A percentile compares a stretch with the other conserved stretches of the same genome.
Conservation (phyloP, 106 monocot species). For the Dendrobium nobile region DNA sequence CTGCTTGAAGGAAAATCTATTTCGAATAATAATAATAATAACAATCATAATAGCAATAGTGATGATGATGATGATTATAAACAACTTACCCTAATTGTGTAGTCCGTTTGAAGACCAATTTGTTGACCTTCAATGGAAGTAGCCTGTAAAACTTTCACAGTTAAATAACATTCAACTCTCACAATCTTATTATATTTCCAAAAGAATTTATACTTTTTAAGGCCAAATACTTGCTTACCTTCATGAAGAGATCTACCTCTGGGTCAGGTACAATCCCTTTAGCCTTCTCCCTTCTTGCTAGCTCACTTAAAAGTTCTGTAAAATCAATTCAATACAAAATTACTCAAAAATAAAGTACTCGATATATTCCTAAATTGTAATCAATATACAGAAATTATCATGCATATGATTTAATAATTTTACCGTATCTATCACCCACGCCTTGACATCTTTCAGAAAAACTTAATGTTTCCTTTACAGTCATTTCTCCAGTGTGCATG, state of each 20-base stretch:
- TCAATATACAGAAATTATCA: background rate
- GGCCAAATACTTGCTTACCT: conserved; percentile 27
- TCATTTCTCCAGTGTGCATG: background rate
- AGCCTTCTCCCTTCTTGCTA: conserved; percentile 55
- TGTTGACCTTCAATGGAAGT: conserved; percentile 41
- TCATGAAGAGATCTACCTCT: conserved; percentile 82
- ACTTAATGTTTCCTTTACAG: conserved; percentile 5
- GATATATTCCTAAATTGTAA: background rate
- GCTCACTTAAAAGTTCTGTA: conserved; percentile 53
- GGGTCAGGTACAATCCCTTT: conserved; percentile 51
- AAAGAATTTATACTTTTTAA: background rate
- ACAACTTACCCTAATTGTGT: conserved; percentile 47
- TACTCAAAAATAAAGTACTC: background rate
- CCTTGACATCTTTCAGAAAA: conserved; percentile 13
- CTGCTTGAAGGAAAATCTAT: background rate
- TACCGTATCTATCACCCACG: conserved; percentile 8
- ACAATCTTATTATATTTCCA: background rate
- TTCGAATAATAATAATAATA: background rate
- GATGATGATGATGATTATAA: background rate
- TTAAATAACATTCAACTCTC: background rate
- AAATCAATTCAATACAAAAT: background rate
- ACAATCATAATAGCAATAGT: too few relatives aligned
- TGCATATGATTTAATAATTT: background rate
- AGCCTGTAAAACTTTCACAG: conserved; percentile 24
- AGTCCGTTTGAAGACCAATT: conserved; percentile 61